Base-by-base conservation (phyloP, 345 rosid genomes). In the Populus alba region DNA sequence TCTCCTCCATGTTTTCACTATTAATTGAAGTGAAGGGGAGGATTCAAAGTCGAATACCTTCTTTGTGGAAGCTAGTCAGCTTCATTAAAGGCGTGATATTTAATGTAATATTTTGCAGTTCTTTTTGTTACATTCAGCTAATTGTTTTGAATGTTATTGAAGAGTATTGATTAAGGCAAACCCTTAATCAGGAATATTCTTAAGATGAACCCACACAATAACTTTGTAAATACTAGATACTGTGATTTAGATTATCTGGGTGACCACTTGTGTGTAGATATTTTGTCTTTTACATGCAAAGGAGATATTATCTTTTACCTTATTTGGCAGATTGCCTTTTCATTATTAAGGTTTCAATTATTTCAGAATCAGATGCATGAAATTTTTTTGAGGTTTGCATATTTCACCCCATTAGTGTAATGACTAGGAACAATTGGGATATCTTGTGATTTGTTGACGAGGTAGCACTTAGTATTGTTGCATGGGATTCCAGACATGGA, bases 21-120 rank as follows among this genome's bases (percentile, higher is more conserved):
- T 73, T 68, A 22, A 22, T 68, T 51, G 16, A 18, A n/a, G 49
- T 66, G 37, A 29, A 66, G 41, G 31, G 72, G 63, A 77, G 73
- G 25, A 71, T 68, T 81, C 7, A 73, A 69, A 74, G 80, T 76
- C 75, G 72, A 51, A 70, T 73, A 61, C 73, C 68, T 85, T 80
- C 78, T 59, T 59, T 20, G 3, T 59, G 55, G 66, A 79, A 75
- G 72, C 69, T 51, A 59, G 41, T 66, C 27, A 22, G 61, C 53
- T 66, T 76, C 17, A 67, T 55, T 29, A 16, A 73, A 73, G 9
- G 57, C 0, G 17, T n/a, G 43, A 1, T 23, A 55, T 12, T 17
- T 53, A 15, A 29, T 67, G 39, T 35, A 25, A 23, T 29, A 37
- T 68, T 35, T n/a, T 16, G 16, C 23, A 22, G 9, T 77, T 29